phyloP scores from a whole-genome alignment of 768 basidiomycete genomes.

The Termitomyces sp. region DNA sequence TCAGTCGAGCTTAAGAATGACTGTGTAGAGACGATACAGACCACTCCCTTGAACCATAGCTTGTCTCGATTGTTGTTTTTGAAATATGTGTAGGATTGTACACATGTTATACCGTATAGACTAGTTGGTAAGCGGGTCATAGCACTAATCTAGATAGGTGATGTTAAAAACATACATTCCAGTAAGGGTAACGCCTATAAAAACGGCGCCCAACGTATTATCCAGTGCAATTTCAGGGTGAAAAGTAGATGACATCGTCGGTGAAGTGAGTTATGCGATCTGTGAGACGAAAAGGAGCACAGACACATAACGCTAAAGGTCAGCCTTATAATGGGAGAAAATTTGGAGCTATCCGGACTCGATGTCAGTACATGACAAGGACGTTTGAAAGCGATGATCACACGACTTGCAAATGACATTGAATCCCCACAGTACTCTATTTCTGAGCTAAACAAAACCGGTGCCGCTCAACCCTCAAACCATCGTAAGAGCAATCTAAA shows the following conservation, averaged over 20 bases:
- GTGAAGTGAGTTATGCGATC: background rate
- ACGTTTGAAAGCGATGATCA: background rate
- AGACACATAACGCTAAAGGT: background rate
- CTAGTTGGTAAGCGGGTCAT: background rate
- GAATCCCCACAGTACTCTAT: too few relatives aligned
- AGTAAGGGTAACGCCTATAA: background rate
- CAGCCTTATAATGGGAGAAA: background rate
- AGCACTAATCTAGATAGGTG: too few relatives aligned
- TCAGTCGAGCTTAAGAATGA: background rate
- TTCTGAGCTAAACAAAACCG: background rate
- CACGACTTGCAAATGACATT: background rate
- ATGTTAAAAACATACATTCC: background rate
- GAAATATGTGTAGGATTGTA: background rate
- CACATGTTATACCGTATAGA: background rate
- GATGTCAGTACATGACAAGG: background rate
- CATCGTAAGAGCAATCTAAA: background rate
- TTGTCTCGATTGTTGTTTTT: background rate
- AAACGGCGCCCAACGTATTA: background rate
- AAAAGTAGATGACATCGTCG: background rate
- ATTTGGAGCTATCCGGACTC: background rate
- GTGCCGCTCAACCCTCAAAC: background rate
- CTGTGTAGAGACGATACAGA: background rate
- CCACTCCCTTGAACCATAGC: background rate
- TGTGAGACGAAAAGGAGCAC: background rate
- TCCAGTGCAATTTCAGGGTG: background rate